Conservation (phyloP, 768 basidiomycete genomes). For the Lyophyllum decastes region DNA sequence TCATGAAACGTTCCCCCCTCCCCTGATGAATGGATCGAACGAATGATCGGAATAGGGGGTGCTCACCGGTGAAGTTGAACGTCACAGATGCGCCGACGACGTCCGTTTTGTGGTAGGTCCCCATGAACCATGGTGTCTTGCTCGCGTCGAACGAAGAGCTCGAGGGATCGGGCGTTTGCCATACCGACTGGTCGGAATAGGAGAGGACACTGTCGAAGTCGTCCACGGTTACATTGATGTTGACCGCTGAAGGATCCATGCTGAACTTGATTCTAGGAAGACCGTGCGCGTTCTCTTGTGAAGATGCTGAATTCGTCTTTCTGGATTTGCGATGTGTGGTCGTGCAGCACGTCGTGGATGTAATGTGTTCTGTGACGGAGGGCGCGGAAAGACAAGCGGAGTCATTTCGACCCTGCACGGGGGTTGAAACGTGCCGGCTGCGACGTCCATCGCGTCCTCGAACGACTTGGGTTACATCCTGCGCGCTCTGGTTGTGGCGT, state of each 20-base stretch:
- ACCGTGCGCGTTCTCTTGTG: too few relatives aligned
- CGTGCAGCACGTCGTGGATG: too few relatives aligned
- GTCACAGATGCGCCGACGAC: slow-evolving; percentile 33
- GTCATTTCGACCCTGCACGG: too few relatives aligned
- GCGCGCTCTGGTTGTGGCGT: too few relatives aligned
- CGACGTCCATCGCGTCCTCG: too few relatives aligned
- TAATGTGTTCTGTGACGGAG: too few relatives aligned
- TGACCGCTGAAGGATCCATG: slow-evolving; percentile 46
- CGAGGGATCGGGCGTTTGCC: slow-evolving; percentile 51
- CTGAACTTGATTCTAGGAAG: too few relatives aligned
- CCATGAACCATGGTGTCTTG: slow-evolving; percentile 40
- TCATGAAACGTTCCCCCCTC: neutral
- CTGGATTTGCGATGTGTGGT: too few relatives aligned
- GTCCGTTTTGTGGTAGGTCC: slow-evolving; percentile 45
- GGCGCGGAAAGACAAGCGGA: too few relatives aligned
- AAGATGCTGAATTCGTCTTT: too few relatives aligned
- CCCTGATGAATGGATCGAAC: neutral
- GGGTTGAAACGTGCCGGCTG: too few relatives aligned
- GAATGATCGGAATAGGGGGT: neutral
- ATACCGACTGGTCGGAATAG: slow-evolving; percentile 39
- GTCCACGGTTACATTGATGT: slow-evolving; percentile 45
- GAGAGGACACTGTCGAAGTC: slow-evolving; percentile 48
- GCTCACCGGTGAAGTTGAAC: slow-evolving; percentile 46
- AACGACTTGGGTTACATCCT: too few relatives aligned
- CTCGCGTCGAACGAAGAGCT: slow-evolving; percentile 33